Evolutionary conservation across 768 basidiomycete genomes (phyloP).

Genomic region (Lactarius hengduanensis): DNA sequence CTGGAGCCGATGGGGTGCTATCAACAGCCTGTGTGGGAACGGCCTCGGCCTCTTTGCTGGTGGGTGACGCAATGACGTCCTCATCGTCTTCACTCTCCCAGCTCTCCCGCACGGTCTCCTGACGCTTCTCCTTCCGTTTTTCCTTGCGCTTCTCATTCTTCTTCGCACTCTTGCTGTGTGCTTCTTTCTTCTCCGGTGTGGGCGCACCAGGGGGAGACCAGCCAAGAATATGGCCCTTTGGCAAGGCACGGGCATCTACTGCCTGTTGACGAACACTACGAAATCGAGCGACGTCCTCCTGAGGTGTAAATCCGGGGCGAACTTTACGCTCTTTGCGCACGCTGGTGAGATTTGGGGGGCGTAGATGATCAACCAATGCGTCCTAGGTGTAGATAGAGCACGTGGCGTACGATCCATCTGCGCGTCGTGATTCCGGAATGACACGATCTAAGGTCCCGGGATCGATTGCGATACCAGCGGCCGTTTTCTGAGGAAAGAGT

Average conservation of each 20-base stretch:
- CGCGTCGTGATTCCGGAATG: constrained; percentile 77
- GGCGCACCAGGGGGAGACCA: constrained; percentile 57
- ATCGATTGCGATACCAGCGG: constrained; percentile 80
- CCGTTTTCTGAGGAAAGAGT: constrained; percentile 64
- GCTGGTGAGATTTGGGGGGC: constrained; percentile 41
- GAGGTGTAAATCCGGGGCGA: constrained; percentile 90
- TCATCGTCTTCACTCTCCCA: constrained; percentile 77
- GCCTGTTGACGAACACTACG: constrained; percentile 73
- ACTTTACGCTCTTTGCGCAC: constrained; percentile 87
- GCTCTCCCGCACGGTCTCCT: constrained; percentile 61
- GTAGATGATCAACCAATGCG: constrained; percentile 10
- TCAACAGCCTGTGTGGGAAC: background rate
- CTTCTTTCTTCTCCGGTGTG: constrained; percentile 38
- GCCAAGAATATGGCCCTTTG: constrained; percentile 81
- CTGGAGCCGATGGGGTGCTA: constrained; percentile 16
- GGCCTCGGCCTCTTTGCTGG: constrained; percentile 7
- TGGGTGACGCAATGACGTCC: constrained; percentile 31
- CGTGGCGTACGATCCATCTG: constrained; percentile 77
- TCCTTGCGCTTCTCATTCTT: constrained; percentile 84
- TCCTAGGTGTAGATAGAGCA: constrained; percentile 13
- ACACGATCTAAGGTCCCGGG: constrained; percentile 85
- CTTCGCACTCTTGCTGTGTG: constrained; percentile 50
- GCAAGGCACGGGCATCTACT: constrained; percentile 60
- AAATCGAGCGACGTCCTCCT: constrained; percentile 90
- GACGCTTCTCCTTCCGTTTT: constrained; percentile 71